A percentile compares a stretch with the other conserved stretches of the same genome.
These are phyloP conservation scores for Grosmannia huntii DNA, from an alignment of 2,329 filamentous ascomycete genomes.

Conservation along the genomic window DNA sequence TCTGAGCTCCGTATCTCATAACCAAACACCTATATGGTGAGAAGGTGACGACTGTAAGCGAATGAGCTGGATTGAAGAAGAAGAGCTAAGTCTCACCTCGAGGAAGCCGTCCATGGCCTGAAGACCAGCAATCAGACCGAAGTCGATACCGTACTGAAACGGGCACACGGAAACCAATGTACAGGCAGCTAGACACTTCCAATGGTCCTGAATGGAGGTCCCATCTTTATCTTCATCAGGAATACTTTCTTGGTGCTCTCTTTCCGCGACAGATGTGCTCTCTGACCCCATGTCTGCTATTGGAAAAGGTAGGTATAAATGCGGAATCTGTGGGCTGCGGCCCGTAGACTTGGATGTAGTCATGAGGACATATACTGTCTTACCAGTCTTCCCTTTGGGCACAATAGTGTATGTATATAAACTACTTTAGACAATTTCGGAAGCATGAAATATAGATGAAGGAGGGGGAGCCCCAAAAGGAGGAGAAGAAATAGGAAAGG, in stretches of 20 bases:
- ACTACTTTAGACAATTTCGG: neutral
- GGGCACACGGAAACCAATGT: conserved; percentile 34
- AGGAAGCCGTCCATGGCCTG: conserved; percentile 39
- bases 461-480: neutral
- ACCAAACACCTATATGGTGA: conserved; percentile 21
- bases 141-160: conserved; percentile 39
- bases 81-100: conserved; percentile 17
- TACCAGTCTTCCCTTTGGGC: neutral
- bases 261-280: neutral
- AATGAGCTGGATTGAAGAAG: neutral
- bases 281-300: neutral
- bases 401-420: neutral
- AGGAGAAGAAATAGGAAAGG: neutral
- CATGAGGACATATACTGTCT: neutral
- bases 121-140: conserved; percentile 35
- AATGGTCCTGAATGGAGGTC: conserved; percentile 17
- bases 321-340: too few species aligned
- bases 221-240: conserved; percentile 3
- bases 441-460: neutral
- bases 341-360: too few species aligned
- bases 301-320: neutral
- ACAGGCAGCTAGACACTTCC: conserved; percentile 25
- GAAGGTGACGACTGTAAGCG: neutral
- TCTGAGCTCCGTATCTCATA: conserved; percentile 19
- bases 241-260: conserved; percentile 1